Percentiles rank a stretch among this genome's conserved stretches.
phyloP scores from a whole-genome alignment of 176 grass and related monocot species.

The Aegilops sharonensis region DNA sequence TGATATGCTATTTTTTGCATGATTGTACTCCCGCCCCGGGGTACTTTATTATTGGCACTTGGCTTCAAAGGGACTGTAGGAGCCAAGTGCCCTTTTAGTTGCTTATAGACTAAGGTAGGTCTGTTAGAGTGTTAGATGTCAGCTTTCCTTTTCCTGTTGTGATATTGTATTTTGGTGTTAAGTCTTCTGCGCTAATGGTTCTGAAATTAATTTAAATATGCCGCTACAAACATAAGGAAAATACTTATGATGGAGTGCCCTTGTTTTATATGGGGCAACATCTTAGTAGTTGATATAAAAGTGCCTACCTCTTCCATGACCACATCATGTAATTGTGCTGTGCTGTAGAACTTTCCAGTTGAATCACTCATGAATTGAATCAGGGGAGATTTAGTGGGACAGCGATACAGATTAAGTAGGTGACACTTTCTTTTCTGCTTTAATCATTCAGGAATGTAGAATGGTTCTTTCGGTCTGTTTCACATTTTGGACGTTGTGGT shows the following conservation, averaged over 20 bases:
- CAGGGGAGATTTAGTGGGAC: background rate
- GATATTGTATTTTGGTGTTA: conserved; percentile 14
- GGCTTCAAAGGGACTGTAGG: conserved; percentile 37
- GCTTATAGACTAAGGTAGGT: conserved; percentile 34
- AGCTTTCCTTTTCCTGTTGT: background rate
- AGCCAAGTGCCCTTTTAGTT: conserved; percentile 33
- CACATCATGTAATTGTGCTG: background rate
- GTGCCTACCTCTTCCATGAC: background rate
- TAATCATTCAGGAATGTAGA: background rate
- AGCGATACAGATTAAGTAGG: background rate
- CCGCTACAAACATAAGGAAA: background rate
- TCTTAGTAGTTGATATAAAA: conserved; percentile 2
- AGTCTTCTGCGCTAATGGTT: conserved; percentile 24
- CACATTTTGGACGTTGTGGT: background rate
- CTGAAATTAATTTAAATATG: background rate
- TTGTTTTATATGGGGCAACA: conserved; percentile 4
- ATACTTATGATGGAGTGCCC: background rate
- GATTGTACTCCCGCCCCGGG: background rate
- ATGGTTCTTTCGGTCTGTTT: background rate
- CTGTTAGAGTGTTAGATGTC: background rate
- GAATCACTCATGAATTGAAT: background rate
- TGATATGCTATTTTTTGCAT: conserved; percentile 43
- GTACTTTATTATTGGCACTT: conserved; percentile 42
- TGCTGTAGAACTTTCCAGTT: background rate
- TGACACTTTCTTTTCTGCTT: background rate